A percentile compares a stretch with the other conserved stretches of the same genome.
These are phyloP conservation scores for Scalesia atractyloides DNA, from an alignment of 129 eudicot genomes.

Conservation along the genomic window DNA sequence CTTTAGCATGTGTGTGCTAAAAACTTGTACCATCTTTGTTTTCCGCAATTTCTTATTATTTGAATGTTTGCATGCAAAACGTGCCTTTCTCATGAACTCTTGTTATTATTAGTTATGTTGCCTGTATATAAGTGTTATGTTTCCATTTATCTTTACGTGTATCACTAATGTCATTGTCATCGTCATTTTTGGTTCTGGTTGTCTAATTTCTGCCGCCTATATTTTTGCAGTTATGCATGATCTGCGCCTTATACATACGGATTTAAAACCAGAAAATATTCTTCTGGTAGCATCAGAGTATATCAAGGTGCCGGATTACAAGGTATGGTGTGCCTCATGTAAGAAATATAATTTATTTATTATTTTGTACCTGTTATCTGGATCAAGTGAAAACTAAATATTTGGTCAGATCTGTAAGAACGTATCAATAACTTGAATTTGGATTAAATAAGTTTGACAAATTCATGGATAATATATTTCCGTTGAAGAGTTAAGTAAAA, in stretches of 20 bases:
- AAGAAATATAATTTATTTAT: too few relatives aligned
- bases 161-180: not conserved
- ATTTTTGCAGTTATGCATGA: slow-evolving; percentile 92
- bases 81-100: not conserved
- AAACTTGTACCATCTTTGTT: slow-evolving; percentile 46
- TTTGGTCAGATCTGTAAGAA: too few relatives aligned
- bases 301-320: slow-evolving; percentile 86
- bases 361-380: too few relatives aligned
- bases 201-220: slow-evolving; percentile 18
- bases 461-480: too few relatives aligned
- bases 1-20: slow-evolving; percentile 92
- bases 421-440: too few relatives aligned
- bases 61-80: not conserved
- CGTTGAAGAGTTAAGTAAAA: too few relatives aligned
- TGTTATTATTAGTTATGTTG: too few relatives aligned
- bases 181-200: not conserved
- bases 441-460: too few relatives aligned
- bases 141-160: not conserved
- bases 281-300: slow-evolving; percentile 86
- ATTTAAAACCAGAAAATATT: slow-evolving; percentile 89
- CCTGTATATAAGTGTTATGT: not conserved
- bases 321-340: slow-evolving; percentile 61
- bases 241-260: slow-evolving; percentile 83
- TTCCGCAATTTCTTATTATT: not conserved
- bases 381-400: too few relatives aligned